Conservation (phyloP, 2,329 filamentous ascomycete species). For the Verticillium klebahnii region DNA sequence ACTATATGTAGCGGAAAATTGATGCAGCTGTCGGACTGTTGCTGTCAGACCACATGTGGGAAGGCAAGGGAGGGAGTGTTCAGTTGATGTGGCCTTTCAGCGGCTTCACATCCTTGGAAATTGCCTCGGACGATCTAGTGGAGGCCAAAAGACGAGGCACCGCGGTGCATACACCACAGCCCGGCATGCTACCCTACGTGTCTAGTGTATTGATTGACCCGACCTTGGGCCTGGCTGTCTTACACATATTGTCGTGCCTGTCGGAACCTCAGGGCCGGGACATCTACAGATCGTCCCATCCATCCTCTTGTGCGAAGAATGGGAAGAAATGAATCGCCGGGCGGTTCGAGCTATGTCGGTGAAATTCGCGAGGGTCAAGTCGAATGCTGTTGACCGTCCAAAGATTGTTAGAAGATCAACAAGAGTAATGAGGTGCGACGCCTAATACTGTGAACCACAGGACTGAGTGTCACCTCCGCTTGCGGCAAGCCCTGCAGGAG, state of each 20-base stretch:
- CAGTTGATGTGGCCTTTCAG: too few species aligned
- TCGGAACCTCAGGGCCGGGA: neutral
- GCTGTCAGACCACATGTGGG: too few species aligned
- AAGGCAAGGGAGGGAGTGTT: too few species aligned
- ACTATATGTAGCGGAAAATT: too few species aligned
- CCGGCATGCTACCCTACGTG: neutral
- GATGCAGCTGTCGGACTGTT: too few species aligned
- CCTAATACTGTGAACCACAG: neutral
- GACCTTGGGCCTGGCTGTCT: neutral
- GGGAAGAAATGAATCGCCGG: neutral
- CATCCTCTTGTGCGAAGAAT: neutral
- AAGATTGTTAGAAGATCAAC: neutral
- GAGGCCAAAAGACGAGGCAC: too few species aligned
- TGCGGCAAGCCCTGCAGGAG: neutral
- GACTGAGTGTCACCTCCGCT: neutral
- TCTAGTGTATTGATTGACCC: neutral
- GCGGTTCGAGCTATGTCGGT: neutral
- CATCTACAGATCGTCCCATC: neutral
- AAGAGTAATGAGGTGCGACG: neutral
- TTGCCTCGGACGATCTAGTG: too few species aligned
- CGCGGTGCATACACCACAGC: too few species aligned
- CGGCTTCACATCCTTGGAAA: too few species aligned
- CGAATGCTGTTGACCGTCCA: neutral
- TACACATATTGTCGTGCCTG: neutral
- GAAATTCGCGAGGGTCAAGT: neutral